Evolutionary conservation across 768 basidiomycete genomes (phyloP), one percentile per base, ranked within the genome.

Genomic region (Phallus indusiatus): DNA sequence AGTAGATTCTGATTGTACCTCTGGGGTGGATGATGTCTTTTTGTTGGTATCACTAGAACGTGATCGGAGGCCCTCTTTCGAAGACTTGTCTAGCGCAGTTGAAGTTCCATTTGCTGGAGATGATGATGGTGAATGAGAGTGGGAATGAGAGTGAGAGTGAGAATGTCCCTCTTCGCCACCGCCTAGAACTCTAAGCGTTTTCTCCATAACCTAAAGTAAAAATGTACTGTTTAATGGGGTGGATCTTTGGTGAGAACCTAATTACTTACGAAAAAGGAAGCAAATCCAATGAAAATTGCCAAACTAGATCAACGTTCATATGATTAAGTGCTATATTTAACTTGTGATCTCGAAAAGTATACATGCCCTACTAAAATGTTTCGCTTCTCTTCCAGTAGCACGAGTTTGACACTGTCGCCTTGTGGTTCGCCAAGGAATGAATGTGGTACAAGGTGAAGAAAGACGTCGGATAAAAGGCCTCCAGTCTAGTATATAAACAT

Each of bases 381-480:
- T 62, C 91, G 77, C 72, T 91, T 93, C 68, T 92, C 88, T 70
- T 94, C 90, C 6, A 94, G 88, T 75, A 92, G 81, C 46, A 93
- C 79, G 60, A 93, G 80, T 59, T 86, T 85, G 14, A 86, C 85
- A 28, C 84, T 82, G 46, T 76, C 73, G 59, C 81, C 85, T 65
- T 86, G 83, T 67, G 85, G 81, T 67, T 94, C 93, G 34, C 93
- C 93, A 77, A 93, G 86, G 71, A 95, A 95, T 9, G 88, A 81
- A 69, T 94, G 93, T 20, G 93, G 93, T 56, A 95, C 83, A 36
- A 95, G 81, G 69, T 95, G 92, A 53, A 96, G 74, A 71, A 94
- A 93, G 47, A 94, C 91, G 70, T 96, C 93, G 5, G 92, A 94
- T 42, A 96, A 81, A 24, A 96, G 79, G 28, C 93, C 93, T 34